Evolutionary conservation across 345 rosid genomes (phyloP), one percentile per base, ranked within the genome.

Genomic region (Sonneratia alba): DNA sequence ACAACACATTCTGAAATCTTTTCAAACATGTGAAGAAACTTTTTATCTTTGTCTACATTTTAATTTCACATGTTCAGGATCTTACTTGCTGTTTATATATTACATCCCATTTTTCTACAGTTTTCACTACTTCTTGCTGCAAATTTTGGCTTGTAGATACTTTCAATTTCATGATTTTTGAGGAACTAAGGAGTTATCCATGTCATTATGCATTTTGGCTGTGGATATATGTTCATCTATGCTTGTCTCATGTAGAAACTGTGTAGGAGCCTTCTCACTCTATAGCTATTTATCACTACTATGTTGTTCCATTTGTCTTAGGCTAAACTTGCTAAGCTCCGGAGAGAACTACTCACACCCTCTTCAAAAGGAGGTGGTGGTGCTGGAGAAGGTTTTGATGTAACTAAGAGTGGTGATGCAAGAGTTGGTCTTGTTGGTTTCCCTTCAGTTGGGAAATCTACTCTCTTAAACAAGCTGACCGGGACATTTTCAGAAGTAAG

Each of bases 321-420:
- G 97, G 98, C 99, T 53, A 92, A 95, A 81, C 94, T 95, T 76
- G 99, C 98, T 45, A 95, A 95, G 83, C 79, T 95, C 37, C 77
- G 98, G 24, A 88, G 99, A 78, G 99, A 95, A 75, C 91, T 95
- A 68, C 98, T 95, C 65, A 83, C 90, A 49, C 98, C 99, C 63
- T 34, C 98, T 11, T 48, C 99, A 15, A 95, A 95, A 85, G 97
- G 99, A 70, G 93, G 87, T 48, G 98, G 84, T 56, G 92, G 81
- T 75, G 92, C 85, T 69, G 98, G 99, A 8, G 94, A 90, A 87
- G 99, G 98, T 78, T 95, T 92, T 83, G 97, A 95, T 85, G 99
- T 95, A 37, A 95, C 97, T 4, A 92, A 90, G 84, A 92, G 99
- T 75, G 98, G 98, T 68, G 98, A 90, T 77, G 91, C 98, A 47